phyloP scores from a whole-genome alignment of 257 asterid species.

The Eucommia ulmoides region DNA sequence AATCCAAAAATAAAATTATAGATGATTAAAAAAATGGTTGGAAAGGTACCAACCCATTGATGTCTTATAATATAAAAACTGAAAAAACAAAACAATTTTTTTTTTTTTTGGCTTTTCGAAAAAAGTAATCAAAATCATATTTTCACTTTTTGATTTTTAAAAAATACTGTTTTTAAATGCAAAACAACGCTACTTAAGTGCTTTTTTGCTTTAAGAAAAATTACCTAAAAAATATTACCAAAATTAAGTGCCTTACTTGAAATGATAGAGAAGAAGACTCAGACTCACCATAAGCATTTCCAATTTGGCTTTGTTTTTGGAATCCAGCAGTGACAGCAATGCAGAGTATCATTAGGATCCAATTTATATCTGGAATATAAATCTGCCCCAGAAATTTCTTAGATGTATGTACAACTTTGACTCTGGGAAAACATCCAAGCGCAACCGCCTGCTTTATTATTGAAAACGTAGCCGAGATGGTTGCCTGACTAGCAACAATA shows the following conservation, averaged over 20 bases:
- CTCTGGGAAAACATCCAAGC: conserved; percentile 93
- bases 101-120: too few relatives aligned
- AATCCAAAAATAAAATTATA: too few relatives aligned
- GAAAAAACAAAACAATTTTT: too few relatives aligned
- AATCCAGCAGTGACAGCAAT: conserved; percentile 96
- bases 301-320: conserved; percentile 87
- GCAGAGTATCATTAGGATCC: conserved; percentile 95
- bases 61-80: too few relatives aligned
- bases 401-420: conserved; percentile 91
- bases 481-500: conserved; percentile 93
- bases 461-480: conserved; percentile 86
- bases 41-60: too few relatives aligned
- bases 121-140: too few relatives aligned
- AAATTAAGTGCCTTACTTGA: not conserved
- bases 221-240: not conserved
- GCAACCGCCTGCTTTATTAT: conserved; percentile 96
- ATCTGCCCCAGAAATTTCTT: conserved; percentile 86
- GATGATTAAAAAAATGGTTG: too few relatives aligned
- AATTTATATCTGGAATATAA: conserved; percentile 86
- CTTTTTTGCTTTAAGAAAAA: not conserved
- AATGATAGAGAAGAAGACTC: not conserved
- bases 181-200: too few relatives aligned
- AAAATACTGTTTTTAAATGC: too few relatives aligned
- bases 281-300: conserved; percentile 81
- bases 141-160: too few relatives aligned